Base-by-base conservation (phyloP, 768 basidiomycete species). In the Leccinellum rugosiceps region DNA sequence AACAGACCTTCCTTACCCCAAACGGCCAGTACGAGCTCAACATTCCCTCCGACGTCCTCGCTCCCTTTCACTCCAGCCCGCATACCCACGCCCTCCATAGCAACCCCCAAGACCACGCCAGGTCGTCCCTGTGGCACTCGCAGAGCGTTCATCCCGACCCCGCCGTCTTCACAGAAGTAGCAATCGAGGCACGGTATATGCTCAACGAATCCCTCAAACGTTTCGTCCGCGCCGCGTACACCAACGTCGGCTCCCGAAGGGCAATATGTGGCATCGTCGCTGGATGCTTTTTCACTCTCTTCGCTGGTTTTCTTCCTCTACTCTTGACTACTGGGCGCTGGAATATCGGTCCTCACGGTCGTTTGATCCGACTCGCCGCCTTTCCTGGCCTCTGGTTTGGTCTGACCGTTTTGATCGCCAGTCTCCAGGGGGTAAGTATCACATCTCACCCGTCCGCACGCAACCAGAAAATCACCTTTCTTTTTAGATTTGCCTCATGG, bases 1-100 rank as follows among this genome's bases (percentile, higher is more conserved):
- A 90, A 63, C 83, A 88, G 66, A 92, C 90, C 1, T 92, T 92
- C 68, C 82, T 91, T 60, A 87, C 85, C 3, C 87, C 87, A 19
- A 82, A 82, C 56, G 83, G 85, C 47, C 77, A 80, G 44, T 91
- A 87, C 64, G 88, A 90, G 60, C 83, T 91, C 63, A 80, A 86
- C 59, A 79, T 91, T 25, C 79, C 87, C 11, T 85, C 86, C 9
- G 81, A 82, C 51, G 71, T 86, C 30, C 81, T 90, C 32, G 80
- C 84, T 1, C 82, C 85, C 13, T 82, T 86, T 64, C 80, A 85
- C 59, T 67, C 66, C 1, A 63, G 75, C 6, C 73, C 77, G 23
- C 71, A 72, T 13, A 71, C 76, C 6, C 73, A 76, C 1, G 23
- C 52, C 0, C 30, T 11, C 41, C 58, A 52, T 3, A 34, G 58